Evolutionary conservation across 805 yeast genomes (phyloP).

Genomic region (Torulaspora quercuum): DNA sequence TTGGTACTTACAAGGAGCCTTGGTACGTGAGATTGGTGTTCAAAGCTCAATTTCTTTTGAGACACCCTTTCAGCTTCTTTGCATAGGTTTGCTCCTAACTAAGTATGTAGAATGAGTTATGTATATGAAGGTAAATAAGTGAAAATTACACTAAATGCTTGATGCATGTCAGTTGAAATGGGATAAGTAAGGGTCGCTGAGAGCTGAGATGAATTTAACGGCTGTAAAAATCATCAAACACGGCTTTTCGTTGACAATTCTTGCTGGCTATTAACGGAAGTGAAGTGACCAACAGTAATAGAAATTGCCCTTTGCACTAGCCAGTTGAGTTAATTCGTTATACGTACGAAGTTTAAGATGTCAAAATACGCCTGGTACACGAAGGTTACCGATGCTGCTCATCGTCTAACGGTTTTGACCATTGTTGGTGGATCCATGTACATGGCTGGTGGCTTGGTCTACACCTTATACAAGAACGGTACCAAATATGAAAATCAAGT

Average conservation of each 20-base stretch:
- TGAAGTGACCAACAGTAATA: too few species aligned
- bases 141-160: slow-evolving; percentile 3
- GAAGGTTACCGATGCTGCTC: slow-evolving; percentile 65
- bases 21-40: slow-evolving; percentile 28
- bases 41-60: slow-evolving; percentile 10
- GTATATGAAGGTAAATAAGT: too few species aligned
- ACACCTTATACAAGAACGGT: slow-evolving; percentile 52
- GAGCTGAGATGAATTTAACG: too few species aligned
- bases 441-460: slow-evolving; percentile 50
- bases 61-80: slow-evolving; percentile 9
- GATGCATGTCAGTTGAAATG: neutral
- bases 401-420: slow-evolving; percentile 66
- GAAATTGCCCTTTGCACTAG: too few species aligned
- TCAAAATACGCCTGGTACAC: slow-evolving; percentile 70
- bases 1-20: slow-evolving; percentile 26
- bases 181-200: too few species aligned
- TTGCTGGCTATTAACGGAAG: neutral
- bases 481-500: slow-evolving; percentile 47
- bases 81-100: too few species aligned
- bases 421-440: slow-evolving; percentile 56
- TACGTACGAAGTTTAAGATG: slow-evolving; percentile 29
- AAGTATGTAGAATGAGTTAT: too few species aligned
- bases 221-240: too few species aligned
- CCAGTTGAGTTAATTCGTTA: neutral
- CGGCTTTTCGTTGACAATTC: neutral